Evolutionary conservation across 78 protist species (phyloP).

Genomic region (Tieghemostelium lacteum): DNA sequence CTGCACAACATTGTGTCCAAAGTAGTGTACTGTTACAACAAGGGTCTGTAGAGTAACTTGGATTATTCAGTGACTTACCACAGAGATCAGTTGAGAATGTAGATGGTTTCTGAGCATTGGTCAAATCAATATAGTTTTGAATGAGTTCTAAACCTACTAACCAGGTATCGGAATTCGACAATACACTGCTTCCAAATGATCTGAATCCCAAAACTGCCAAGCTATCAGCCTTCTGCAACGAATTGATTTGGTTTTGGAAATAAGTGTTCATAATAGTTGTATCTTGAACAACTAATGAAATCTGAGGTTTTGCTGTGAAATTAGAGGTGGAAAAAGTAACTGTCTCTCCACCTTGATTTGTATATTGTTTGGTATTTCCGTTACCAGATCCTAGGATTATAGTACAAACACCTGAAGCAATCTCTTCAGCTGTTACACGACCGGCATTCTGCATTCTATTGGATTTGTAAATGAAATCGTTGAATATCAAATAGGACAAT

Average conservation of each 20-base stretch:
- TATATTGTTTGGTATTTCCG: too few relatives aligned
- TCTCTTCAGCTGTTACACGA: too few relatives aligned
- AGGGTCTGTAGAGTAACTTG: background rate
- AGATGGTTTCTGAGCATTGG: background rate
- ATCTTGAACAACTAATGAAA: background rate
- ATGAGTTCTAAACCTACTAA: background rate
- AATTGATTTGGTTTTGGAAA: background rate
- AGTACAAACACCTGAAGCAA: too few relatives aligned
- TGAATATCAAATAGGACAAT: background rate
- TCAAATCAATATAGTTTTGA: background rate
- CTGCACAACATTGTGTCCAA: background rate
- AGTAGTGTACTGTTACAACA: constrained; percentile 5
- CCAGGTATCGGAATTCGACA: background rate
- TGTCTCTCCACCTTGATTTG: too few relatives aligned
- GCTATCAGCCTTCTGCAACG: background rate
- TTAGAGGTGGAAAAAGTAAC: too few relatives aligned
- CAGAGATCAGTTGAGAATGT: background rate
- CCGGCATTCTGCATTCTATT: too few relatives aligned
- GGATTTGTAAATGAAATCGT: too few relatives aligned
- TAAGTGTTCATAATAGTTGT: background rate
- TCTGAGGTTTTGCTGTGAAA: background rate
- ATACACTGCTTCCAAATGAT: background rate
- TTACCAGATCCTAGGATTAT: too few relatives aligned
- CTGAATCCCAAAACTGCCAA: background rate
- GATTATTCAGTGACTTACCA: background rate